Evolutionary conservation across 176 grass and related monocot species (phyloP).

Genomic region (Triticum turgidum): DNA sequence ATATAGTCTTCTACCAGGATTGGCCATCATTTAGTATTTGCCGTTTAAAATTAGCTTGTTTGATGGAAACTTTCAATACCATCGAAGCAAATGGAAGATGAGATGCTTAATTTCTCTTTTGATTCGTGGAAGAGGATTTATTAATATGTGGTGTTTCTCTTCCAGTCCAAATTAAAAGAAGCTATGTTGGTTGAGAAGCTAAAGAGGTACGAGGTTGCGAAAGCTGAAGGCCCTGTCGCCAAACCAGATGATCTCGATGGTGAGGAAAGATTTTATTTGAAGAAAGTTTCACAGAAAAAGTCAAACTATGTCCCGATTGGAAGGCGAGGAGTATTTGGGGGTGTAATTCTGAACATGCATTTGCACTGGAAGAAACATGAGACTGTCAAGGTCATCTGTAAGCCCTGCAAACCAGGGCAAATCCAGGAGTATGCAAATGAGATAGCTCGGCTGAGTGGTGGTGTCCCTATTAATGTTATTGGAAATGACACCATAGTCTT

Average conservation of each 20-base stretch:
- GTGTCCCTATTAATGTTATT: constrained; percentile 68
- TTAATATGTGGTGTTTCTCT: constrained; percentile 9
- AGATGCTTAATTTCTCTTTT: constrained; percentile 4
- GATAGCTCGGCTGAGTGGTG: constrained; percentile 76
- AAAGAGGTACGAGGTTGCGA: constrained; percentile 68
- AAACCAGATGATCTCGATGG: constrained; percentile 62
- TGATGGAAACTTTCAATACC: neutral
- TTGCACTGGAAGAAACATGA: constrained; percentile 99
- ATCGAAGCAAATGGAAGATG: neutral
- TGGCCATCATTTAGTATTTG: neutral
- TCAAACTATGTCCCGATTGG: constrained; percentile 94
- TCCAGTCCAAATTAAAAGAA: constrained; percentile 90
- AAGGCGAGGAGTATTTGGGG: constrained; percentile 83
- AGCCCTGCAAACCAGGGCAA: constrained; percentile 82
- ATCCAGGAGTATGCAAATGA: constrained; percentile 83
- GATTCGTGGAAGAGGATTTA: neutral
- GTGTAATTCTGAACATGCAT: constrained; percentile 97
- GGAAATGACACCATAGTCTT: constrained; percentile 78
- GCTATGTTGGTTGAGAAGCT: constrained; percentile 68
- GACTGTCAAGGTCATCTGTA: constrained; percentile 89
- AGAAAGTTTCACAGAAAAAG: constrained; percentile 91
- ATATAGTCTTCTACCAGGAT: neutral
- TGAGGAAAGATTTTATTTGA: constrained; percentile 79
- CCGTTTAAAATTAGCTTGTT: neutral
- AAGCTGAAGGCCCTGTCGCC: constrained; percentile 64